phyloP scores from a whole-genome alignment of 805 yeast species.

The Metschnikowia noctiluminum region DNA sequence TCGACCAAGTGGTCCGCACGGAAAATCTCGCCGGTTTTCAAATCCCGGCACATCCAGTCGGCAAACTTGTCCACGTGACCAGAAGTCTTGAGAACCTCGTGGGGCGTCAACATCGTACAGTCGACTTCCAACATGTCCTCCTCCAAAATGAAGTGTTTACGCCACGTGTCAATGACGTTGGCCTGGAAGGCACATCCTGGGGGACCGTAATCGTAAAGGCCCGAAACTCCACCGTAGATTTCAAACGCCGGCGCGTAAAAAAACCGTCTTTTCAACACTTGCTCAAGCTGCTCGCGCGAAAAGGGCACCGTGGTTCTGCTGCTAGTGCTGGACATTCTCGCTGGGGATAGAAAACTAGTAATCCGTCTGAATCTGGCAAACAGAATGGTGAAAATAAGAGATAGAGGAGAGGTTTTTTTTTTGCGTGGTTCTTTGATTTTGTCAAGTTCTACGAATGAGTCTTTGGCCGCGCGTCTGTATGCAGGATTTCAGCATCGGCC shows the following conservation, averaged over 20 bases:
- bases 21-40: constrained; percentile 95
- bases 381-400: constrained; percentile 3
- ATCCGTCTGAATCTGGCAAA: constrained; percentile 1
- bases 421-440: not conserved
- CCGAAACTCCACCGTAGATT: constrained; percentile 97
- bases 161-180: constrained; percentile 90
- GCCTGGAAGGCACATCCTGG: constrained; percentile 99
- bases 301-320: constrained; percentile 37
- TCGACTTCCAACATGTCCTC: constrained; percentile 99
- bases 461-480: no score
- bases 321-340: constrained; percentile 6
- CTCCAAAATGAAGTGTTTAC: constrained; percentile 94
- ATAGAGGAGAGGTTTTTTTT: not conserved
- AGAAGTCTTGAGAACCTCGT: constrained; percentile 95
- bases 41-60: constrained; percentile 98
- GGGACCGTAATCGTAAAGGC: constrained; percentile 97
- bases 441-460: no score
- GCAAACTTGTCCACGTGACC: constrained; percentile 99
- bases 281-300: constrained; percentile 84
- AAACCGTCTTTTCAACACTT: constrained; percentile 90
- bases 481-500: no score
- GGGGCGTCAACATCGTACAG: constrained; percentile 96
- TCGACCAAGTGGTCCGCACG: constrained; percentile 98
- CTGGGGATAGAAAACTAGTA: not conserved
- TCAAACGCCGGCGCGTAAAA: constrained; percentile 98